Evolutionary conservation across 306 rosid genomes (phyloP), one percentile per base, ranked within the genome.

Genomic region (Cucurbita moschata): DNA sequence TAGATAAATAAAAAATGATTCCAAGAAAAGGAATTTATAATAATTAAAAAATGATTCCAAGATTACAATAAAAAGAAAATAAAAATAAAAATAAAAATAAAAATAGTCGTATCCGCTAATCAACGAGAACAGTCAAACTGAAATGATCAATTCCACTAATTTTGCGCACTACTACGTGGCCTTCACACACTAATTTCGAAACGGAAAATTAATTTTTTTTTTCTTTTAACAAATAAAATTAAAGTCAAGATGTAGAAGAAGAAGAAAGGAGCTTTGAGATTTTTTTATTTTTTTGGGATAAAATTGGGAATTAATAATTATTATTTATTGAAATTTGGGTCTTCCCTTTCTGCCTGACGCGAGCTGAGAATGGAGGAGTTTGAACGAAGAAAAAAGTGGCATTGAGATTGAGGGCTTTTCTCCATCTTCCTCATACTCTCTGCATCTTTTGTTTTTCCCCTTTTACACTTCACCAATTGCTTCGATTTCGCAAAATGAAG

Each of bases 401-500:
- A 52, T 72, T 71, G 30, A 50, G 61, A 37, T 72, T 71, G 60
- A 35, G 49, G 46, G 61, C 61, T 71, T 50, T 51, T 70, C 56
- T 71, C 15, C 75, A 65, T 65, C 71, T 7, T 71, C 51, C 21
- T 75, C 44, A 10, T 71, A 38, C 44, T 72, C 55, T 66, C 21
- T 19, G 3, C 4, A 6, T 47, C 71, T 38, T 1, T 39, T 43
- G 14, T 2, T 19, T 19, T 18, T 13, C 54, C 54, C 39, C 37
- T 43, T 44, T 47, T 13, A 8, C 12, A 68, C 42, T 47, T 68
- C 19, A 10, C 19, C 19, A 26, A 46, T 68, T 68, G 5, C 40
- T 68, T 26, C 53, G 42, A 23, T 46, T 68, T 68, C 73, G 13
- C 12, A 63, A 7, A 51, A 90, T 95, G 99, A 91, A 88, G 86